Base-by-base conservation (phyloP, 1,139 yeast genomes). In the Saccharomyces uvarum region DNA sequence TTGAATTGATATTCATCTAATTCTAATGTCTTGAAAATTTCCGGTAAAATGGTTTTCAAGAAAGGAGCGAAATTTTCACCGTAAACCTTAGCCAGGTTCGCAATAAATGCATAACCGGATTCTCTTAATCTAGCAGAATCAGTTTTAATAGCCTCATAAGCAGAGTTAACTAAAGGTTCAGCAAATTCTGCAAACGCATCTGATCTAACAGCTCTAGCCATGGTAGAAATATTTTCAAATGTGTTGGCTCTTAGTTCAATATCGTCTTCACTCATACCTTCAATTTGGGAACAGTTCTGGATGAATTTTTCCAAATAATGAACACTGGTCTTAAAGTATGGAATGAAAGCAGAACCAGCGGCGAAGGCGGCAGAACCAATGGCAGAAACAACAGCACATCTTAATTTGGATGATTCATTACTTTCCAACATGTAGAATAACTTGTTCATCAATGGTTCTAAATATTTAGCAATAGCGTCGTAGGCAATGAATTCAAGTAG, bases 331-430 rank as follows among this genome's bases (percentile, higher is more conserved):
- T 83, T 81, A 73, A 91, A 91, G 76, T 79, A 93, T 58, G 98
- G 98, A 59, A 80, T 76, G 73, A 88, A 93, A 47, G 86, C 80
- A 66, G 85, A 85, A 72, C 97, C 97, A 53, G 96, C 84, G 54
- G 99, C 96, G 67, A 86, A 90, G 46, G 99, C 99, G 58, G 97
- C 89, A 44, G 98, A 90, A 55, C 98, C 98, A 69, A 93, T 88
- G 42, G 98, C 97, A 55, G 96, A 88, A 56, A 93, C 97, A 66
- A 93, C 88, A 53, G 95, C 88, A 51, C 93, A 80, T 75, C 87
- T 88, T 69, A 93, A 80, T 50, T 86, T 79, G 42, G 89, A 77
- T 51, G 76, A 74, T 57, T 82, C 79, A 62, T 81, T 79, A 48
- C 78, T 72, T 64, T 82, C 85, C 66, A 93, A 81, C 86, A 93